These are phyloP conservation scores for Stachybotrys chlorohalonatus DNA, from an alignment of 2,329 filamentous ascomycete genomes.

Conservation along the genomic window DNA sequence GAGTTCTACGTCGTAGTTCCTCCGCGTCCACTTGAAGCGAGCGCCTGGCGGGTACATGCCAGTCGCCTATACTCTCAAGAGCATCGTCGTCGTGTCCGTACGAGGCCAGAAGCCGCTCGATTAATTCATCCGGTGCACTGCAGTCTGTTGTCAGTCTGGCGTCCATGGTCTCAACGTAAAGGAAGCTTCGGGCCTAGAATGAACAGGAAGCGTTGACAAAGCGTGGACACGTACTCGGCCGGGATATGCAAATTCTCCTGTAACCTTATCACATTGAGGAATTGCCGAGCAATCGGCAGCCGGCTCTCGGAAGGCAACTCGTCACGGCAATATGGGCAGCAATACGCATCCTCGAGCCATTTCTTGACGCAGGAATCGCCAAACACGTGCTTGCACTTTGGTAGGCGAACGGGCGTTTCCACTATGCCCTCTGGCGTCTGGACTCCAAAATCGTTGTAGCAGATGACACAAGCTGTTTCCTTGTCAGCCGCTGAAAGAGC, in stretches of 20 bases:
- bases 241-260: conserved; percentile 1
- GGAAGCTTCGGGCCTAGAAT: too few relatives aligned
- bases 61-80: not conserved
- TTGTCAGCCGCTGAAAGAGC: not conserved
- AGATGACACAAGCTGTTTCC: conserved; percentile 48
- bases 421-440: conserved; percentile 47
- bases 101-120: not conserved
- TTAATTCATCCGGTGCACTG: not conserved
- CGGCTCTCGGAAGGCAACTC: conserved; percentile 45
- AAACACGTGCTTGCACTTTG: conserved; percentile 56
- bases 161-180: too few relatives aligned
- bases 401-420: conserved; percentile 48
- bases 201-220: too few relatives aligned
- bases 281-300: conserved; percentile 13
- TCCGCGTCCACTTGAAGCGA: not conserved
- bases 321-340: conserved; percentile 55
- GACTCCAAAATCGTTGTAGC: conserved; percentile 53
- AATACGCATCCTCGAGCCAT: conserved; percentile 55
- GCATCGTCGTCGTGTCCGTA: not conserved
- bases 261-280: conserved; percentile 21
- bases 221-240: too few relatives aligned
- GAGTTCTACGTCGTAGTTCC: not conserved
- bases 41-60: not conserved
- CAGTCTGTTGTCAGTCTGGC: not conserved
- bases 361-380: conserved; percentile 56